Percentiles rank a stretch among this genome's conserved stretches.
phyloP scores from a whole-genome alignment of 2,329 filamentous ascomycete genomes.

The Ceratocystis smalleyi region DNA sequence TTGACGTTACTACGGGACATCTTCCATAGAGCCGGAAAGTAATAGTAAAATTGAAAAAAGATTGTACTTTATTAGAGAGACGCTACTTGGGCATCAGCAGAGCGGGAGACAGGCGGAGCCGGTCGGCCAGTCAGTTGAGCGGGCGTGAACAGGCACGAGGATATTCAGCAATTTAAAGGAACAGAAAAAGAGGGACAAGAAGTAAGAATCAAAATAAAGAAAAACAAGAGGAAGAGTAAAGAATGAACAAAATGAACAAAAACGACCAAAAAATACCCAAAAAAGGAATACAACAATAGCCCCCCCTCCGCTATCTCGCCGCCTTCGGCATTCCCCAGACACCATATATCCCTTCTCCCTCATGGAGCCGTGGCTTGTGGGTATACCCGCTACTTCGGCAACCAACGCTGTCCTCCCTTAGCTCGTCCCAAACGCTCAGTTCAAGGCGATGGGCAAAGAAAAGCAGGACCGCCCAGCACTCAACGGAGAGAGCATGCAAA shows the following conservation, averaged over 20 bases:
- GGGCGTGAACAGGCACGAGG: too few species aligned
- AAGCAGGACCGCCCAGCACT: not conserved
- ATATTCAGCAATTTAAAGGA: too few species aligned
- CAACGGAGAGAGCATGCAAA: too few species aligned
- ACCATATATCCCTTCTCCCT: not conserved
- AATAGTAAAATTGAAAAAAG: not conserved
- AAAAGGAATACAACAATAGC: not conserved
- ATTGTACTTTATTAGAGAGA: not conserved
- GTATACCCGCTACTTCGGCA: not conserved
- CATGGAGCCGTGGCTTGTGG: not conserved
- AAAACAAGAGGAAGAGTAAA: too few species aligned
- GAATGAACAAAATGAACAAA: too few species aligned
- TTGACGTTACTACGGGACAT: not conserved
- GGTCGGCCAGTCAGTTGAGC: too few species aligned
- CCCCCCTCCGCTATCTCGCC: not conserved
- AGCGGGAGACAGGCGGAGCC: too few species aligned
- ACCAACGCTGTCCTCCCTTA: not conserved
- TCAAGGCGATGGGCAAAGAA: not conserved
- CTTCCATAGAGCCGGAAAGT: not conserved
- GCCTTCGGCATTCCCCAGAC: not conserved
- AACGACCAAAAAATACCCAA: not conserved
- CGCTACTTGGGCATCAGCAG: too few species aligned
- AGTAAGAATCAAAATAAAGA: not conserved
- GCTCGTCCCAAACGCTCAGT: not conserved
- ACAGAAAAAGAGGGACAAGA: not conserved